Percentiles rank a stretch among this genome's conserved stretches.
phyloP scores from a whole-genome alignment of 768 basidiomycete genomes.

The Boletus speciosus region DNA sequence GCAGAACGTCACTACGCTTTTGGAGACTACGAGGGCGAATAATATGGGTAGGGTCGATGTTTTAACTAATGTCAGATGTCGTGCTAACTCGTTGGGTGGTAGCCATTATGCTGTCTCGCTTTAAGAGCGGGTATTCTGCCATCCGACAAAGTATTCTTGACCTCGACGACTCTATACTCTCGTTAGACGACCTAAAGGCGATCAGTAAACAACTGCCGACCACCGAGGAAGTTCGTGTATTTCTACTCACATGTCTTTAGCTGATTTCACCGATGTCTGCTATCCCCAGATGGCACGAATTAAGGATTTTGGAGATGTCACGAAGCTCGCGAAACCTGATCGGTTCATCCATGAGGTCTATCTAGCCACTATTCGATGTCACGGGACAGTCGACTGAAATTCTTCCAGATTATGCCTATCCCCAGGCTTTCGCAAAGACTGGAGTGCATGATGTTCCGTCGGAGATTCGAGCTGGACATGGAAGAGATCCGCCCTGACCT shows the following conservation, averaged over 20 bases:
- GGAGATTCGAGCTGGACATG: conserved; percentile 77
- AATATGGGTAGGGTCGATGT: conserved; percentile 59
- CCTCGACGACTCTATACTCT: conserved; percentile 63
- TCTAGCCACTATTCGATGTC: conserved; percentile 7
- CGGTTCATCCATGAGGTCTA: conserved; percentile 75
- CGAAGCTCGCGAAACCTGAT: conserved; percentile 78
- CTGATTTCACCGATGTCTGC: not conserved
- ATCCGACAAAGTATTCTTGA: conserved; percentile 72
- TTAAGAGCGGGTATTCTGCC: conserved; percentile 59
- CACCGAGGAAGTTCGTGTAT: conserved; percentile 62
- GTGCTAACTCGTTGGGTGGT: conserved; percentile 1
- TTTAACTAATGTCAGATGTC: not conserved
- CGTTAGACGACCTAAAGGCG: conserved; percentile 72
- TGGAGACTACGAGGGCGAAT: conserved; percentile 80
- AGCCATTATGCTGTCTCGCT: conserved; percentile 84
- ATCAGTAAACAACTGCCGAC: conserved; percentile 77
- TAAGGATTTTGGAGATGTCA: conserved; percentile 65
- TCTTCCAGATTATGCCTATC: conserved; percentile 67
- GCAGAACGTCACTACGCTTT: conserved; percentile 62
- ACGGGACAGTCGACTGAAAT: conserved; percentile 1
- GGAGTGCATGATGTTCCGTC: conserved; percentile 80
- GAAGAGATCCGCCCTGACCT: conserved; percentile 84
- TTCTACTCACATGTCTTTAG: not conserved
- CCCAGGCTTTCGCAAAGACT: conserved; percentile 72
- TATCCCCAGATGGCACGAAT: conserved; percentile 54